Percentiles rank a stretch among this genome's conserved stretches.
Evolutionary conservation across 2,329 filamentous ascomycete genomes (phyloP).

Genomic region (Paecilomyces sp.): DNA sequence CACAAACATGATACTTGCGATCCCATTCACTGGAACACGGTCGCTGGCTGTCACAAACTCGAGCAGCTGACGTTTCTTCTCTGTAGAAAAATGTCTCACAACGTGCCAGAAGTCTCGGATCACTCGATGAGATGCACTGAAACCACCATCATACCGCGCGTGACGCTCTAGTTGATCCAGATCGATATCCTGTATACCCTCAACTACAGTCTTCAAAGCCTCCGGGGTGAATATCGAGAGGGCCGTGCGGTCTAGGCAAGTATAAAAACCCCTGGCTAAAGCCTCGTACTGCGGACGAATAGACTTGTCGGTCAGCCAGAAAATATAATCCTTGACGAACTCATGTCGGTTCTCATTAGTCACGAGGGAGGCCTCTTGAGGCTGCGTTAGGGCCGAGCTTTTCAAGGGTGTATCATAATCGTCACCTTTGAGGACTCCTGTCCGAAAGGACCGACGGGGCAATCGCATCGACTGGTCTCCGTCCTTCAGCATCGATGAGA

Average conservation of each 20-base stretch:
- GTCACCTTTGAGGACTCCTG: constrained; percentile 18
- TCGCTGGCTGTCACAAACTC: constrained; percentile 96
- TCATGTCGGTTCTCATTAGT: constrained; percentile 70
- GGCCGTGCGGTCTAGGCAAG: constrained; percentile 64
- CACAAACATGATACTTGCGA: constrained; percentile 73
- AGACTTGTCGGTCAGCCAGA: constrained; percentile 72
- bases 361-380: constrained; percentile 60
- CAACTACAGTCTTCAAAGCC: constrained; percentile 69
- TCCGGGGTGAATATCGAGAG: constrained; percentile 64
- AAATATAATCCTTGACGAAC: constrained; percentile 79
- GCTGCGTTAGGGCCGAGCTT: constrained; percentile 23
- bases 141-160: constrained; percentile 72
- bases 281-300: constrained; percentile 70
- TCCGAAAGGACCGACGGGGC: constrained; percentile 5
- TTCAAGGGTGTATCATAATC: constrained; percentile 15
- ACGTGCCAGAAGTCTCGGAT: constrained; percentile 81
- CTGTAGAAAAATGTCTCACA: constrained; percentile 56
- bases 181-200: constrained; percentile 77
- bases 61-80: constrained; percentile 67
- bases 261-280: constrained; percentile 72
- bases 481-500: background rate
- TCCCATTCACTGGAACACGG: constrained; percentile 78
- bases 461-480: background rate
- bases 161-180: constrained; percentile 63
- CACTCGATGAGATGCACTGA: constrained; percentile 60